Base-by-base conservation (phyloP, 768 basidiomycete genomes). In the Trichaptum fuscoviolaceum region DNA sequence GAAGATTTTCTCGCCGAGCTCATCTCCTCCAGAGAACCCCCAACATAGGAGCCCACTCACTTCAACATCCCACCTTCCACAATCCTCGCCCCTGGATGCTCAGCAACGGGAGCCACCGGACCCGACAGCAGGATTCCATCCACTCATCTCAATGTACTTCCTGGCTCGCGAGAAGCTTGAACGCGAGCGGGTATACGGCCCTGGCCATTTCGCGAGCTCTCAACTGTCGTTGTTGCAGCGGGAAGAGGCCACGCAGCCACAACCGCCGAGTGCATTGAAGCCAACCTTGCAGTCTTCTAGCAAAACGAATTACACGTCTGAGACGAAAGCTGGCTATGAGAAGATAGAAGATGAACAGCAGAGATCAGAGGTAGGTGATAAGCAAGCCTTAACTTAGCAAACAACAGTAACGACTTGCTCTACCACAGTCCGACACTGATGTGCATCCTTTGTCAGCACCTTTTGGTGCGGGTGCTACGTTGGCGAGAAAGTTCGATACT, bases 91-190 rank as follows among this genome's bases (percentile, higher is more conserved):
- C 83, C 68, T 89, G 89, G 15, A 86, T 87, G 7, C 85, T 86
- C 20, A 80, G 78, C 64, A 83, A 81, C 67, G 71, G 27, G 79
- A 88, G 67, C 83, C 82, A 12, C 69, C 80, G 68, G 96, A 99
- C 73, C 96, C 96, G 5, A 96, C 94, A 17, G 81, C 86, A 64
- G 97, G 95, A 1, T 99, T 94, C 80, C 95, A 98, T 75, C 96
- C 95, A 0, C 83, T 99, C 27, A 85, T 99, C 60, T 94, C 95
- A 34, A 98, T 99, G 79, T 99, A 99, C 76, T 98, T 89, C 80
- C 87, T 99, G 23, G 92, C 96, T 6, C 83, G 93, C 64, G 97
- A 99, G 81, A 99, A 98, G 83, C 82, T 95, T 73, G 95, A 99
- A 73, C 82, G 97, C 65, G 97, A 99, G 71, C 84, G 86, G 63